These are phyloP conservation scores for Microglena sp. DNA, from an alignment of 139 green algal species.

Conservation along the genomic window DNA sequence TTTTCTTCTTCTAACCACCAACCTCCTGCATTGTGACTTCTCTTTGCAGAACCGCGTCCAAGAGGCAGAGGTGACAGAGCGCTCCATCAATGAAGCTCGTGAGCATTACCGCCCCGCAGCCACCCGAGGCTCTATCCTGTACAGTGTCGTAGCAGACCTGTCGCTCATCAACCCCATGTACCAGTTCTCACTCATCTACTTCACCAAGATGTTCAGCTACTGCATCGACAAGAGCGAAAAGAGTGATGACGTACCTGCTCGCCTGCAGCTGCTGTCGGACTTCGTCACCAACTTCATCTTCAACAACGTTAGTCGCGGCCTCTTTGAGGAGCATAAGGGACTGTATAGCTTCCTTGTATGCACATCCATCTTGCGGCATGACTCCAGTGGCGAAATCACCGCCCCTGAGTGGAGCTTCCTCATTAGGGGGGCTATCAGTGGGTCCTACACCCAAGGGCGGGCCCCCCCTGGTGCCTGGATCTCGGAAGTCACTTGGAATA, in stretches of 20 bases:
- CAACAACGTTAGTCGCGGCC: constrained; percentile 61
- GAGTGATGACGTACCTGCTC: constrained; percentile 41
- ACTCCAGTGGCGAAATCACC: constrained; percentile 33
- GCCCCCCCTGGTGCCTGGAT: constrained; percentile 26
- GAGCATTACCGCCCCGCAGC: constrained; percentile 68
- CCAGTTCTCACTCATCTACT: constrained; percentile 68
- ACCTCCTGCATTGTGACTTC: too few relatives aligned
- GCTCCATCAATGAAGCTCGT: constrained; percentile 62
- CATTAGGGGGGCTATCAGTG: constrained; percentile 35
- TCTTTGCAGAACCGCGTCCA: constrained; percentile 49
- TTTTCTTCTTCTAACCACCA: too few relatives aligned
- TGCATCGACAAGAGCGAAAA: constrained; percentile 61
- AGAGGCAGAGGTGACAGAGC: constrained; percentile 74
- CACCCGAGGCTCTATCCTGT: constrained; percentile 58
- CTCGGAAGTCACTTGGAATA: constrained; percentile 24
- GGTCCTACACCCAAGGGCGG: not conserved
- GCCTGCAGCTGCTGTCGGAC: constrained; percentile 48
- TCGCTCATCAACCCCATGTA: constrained; percentile 77
- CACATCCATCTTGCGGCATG: constrained; percentile 44
- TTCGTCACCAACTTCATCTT: constrained; percentile 72
- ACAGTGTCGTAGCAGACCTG: constrained; percentile 71
- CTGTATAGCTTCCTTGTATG: constrained; percentile 63
- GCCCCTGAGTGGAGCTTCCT: constrained; percentile 70
- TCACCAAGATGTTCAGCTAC: constrained; percentile 63
- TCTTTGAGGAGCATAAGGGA: constrained; percentile 78